Evolutionary conservation across 257 asterid genomes (phyloP), one percentile per base, ranked within the genome.

Genomic region (Petunia secreta): DNA sequence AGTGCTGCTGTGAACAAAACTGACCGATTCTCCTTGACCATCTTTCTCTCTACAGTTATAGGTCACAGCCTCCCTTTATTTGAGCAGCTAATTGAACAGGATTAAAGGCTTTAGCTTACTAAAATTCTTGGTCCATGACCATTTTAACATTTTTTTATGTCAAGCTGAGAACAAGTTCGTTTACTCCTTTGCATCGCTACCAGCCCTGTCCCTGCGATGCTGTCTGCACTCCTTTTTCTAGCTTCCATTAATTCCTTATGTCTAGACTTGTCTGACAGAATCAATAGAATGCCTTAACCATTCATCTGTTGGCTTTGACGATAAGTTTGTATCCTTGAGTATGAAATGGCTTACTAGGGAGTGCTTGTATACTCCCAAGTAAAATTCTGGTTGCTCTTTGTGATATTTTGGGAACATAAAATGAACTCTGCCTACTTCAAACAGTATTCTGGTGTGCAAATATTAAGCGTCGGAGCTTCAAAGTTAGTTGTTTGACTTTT

Each of bases 401-500:
- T 50, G 9, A 50, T 50, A 8, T 50, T 8, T 50, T 50, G 54
- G 54, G 13, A 50, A 50, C 2, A 50, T 1, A 50, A 2, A 8
- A 8, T 44, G 41, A 69, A 69, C 48, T 62, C 40, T 71, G 77
- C 44, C 11, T 25, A 71, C 77, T 71, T 46, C 60, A 71, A 25
- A 34, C 41, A 48, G 60, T 71, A 43, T 48, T 16, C 25, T 57
- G 25, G 43, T 71, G 60, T 48, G 44, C 40, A 50, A 71, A 9
- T 71, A 71, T 10, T 46, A 25, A 34, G 52, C 60, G 5, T 71
- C 50, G 25, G 77, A 71, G 77, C 62, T 73, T 73, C 62, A 34
- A 73, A 11, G 34, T 34, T 73, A 25, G 78, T 50, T 73, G 43
- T 73, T 73, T 73, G 62, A 73, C 77, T 50, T 10, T 73, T 50